Percentiles rank a stretch among this genome's conserved stretches.
Evolutionary conservation across 2,329 filamentous ascomycete species (phyloP).

Genomic region (Fonsecaea pugnacius): DNA sequence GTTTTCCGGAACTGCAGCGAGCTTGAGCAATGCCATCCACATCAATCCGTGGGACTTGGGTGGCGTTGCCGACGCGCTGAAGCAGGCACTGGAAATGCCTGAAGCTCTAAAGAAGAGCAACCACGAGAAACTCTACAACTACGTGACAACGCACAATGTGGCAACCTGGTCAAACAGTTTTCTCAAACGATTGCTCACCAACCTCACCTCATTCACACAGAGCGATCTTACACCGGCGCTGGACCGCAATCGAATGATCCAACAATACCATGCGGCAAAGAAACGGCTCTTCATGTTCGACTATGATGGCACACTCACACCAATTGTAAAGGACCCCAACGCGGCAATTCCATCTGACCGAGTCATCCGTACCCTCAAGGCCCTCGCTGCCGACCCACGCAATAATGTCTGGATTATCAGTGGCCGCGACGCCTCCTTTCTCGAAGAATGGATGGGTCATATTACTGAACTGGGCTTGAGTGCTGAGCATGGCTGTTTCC

Average conservation of each 20-base stretch:
- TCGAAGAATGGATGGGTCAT: slow-evolving; percentile 89
- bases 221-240: slow-evolving; percentile 78
- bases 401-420: slow-evolving; percentile 99
- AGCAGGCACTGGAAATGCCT: slow-evolving; percentile 78
- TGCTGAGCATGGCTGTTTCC: slow-evolving; percentile 95
- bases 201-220: slow-evolving; percentile 76
- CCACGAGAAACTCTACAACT: slow-evolving; percentile 76
- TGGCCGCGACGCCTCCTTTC: slow-evolving; percentile 87
- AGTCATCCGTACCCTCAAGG: slow-evolving; percentile 77
- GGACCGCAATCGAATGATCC: slow-evolving; percentile 72
- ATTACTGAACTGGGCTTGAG: slow-evolving; percentile 88
- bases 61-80: slow-evolving; percentile 81
- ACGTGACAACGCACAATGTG: slow-evolving; percentile 84
- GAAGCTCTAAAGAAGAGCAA: slow-evolving; percentile 67
- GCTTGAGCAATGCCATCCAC: slow-evolving; percentile 81
- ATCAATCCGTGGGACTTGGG: slow-evolving; percentile 95
- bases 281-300: slow-evolving; percentile 97
- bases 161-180: slow-evolving; percentile 83
- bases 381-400: slow-evolving; percentile 74
- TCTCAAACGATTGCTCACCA: slow-evolving; percentile 76
- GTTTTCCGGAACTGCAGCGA: slow-evolving; percentile 92
- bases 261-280: slow-evolving; percentile 72
- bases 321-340: slow-evolving; percentile 89
- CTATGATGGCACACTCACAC: slow-evolving; percentile 95
- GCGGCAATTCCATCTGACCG: slow-evolving; percentile 85